Base-by-base conservation (phyloP, 352 stramenopile species). In the Phytophthora foliorum region DNA sequence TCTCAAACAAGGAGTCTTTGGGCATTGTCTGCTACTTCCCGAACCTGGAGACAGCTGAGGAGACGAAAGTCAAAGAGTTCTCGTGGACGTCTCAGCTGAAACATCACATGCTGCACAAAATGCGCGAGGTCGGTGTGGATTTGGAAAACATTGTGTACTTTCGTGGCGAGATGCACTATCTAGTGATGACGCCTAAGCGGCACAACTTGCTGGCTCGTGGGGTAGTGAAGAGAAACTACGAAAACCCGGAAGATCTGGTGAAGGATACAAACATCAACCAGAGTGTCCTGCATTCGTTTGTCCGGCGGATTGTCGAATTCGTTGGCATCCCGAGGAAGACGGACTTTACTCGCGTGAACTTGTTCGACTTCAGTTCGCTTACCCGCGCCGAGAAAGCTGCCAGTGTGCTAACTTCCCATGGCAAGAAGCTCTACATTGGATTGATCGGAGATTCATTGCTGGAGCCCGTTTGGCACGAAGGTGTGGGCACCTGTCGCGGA, bases 131-230 rank as follows among this genome's bases (percentile, higher is more conserved):
- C 17, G 84, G 78, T 9, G 68, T 94, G 25, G 82, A 92, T 49
- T 45, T 92, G 4, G 86, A 94, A 67, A 92, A 92, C 53, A 82
- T 92, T 39, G 85, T 93, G 69, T 95, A 95, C 73, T 91, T 92
- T 68, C 82, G 84, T 16, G 87, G 86, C 27, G 83, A 91, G 58
- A 91, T 91, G 74, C 87, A 95, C 65, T 95, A 95, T 60, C 61
- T 95, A 11, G 87, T 95, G 2, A 92, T 92, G 82, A 93, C 85
- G 0, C 81, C 85, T 1, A 90, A 88, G 66, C 74, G 79, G n/a
- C n/a, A 83, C 34, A 93, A 90, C 54, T 59, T 93, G 29, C 14
- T 93, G 19, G 10, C 57, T 84, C 21, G 19, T 19, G 82, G 80
- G 13, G 82, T 93, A 42, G 57, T 93, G n/a, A 85, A 82, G 51